Conservation (phyloP, 805 yeast species). For the Saturnispora besseyi region DNA sequence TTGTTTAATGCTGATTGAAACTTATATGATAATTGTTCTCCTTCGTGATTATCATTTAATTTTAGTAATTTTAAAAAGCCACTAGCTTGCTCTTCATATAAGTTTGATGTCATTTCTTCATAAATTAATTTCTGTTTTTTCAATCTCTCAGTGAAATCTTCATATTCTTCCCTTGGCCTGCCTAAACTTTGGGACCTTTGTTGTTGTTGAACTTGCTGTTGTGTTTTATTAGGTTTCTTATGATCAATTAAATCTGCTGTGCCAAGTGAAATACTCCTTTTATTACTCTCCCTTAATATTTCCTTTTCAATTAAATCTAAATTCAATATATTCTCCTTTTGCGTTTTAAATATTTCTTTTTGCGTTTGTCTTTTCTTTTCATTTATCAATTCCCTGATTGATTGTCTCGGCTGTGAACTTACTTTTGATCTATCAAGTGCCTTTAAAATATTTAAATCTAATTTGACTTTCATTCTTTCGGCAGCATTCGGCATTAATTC, state of each 20-base stretch:
- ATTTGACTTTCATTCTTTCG: constrained; percentile 27
- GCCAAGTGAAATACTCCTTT: not conserved
- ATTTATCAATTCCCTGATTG: constrained; percentile 40
- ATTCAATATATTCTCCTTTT: not conserved
- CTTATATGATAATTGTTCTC: constrained; percentile 13
- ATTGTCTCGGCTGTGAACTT: constrained; percentile 26
- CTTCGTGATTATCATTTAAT: not conserved
- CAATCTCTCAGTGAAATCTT: constrained; percentile 17
- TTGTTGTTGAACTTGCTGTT: constrained; percentile 2
- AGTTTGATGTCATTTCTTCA: constrained; percentile 20
- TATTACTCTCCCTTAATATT: not conserved
- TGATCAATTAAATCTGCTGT: not conserved
- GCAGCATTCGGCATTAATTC: constrained; percentile 46
- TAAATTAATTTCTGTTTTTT: constrained; percentile 18
- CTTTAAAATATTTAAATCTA: constrained; percentile 41
- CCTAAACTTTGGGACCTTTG: constrained; percentile 1
- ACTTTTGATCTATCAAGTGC: constrained; percentile 52
- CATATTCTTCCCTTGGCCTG: constrained; percentile 10
- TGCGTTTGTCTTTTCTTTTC: constrained; percentile 29
- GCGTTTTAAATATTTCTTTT: not conserved
- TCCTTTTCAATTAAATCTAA: not conserved
- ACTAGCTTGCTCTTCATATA: constrained; percentile 13
- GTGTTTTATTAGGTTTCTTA: constrained; percentile 10
- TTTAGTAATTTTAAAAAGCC: constrained; percentile 16
- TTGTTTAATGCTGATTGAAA: constrained; percentile 19